Percentiles rank a stretch among this genome's conserved stretches.
phyloP scores from a whole-genome alignment of 352 stramenopile species.

The Salisapilia sapeloensis region DNA sequence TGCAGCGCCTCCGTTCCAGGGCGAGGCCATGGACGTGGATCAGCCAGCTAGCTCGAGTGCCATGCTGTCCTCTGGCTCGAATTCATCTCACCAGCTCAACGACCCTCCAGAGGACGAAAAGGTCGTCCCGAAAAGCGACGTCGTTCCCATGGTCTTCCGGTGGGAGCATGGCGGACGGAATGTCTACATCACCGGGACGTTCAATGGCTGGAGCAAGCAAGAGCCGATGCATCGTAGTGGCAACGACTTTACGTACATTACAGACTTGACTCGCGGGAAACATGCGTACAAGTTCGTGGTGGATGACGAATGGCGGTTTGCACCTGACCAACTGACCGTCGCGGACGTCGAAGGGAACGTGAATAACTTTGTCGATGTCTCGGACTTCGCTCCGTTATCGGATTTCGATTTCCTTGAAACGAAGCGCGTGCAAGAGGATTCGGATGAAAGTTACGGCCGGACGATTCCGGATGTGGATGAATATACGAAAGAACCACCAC shows the following conservation, averaged over 20 bases:
- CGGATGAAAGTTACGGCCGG: slow-evolving; percentile 89
- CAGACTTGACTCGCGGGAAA: slow-evolving; percentile 93
- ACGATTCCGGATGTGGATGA: slow-evolving; percentile 97
- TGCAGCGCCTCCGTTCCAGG: too few species aligned
- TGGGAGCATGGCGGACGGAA: slow-evolving; percentile 95
- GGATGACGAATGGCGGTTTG: slow-evolving; percentile 97
- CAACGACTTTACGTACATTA: slow-evolving; percentile 99
- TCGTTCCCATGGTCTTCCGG: slow-evolving; percentile 92
- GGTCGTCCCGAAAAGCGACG: slow-evolving; percentile 11
- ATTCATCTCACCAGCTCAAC: background rate
- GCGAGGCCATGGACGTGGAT: slow-evolving; percentile 61
- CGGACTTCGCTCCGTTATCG: slow-evolving; percentile 86
- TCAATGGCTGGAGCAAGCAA: slow-evolving; percentile 98
- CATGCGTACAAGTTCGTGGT: slow-evolving; percentile 99
- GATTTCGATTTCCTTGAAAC: slow-evolving; percentile 37
- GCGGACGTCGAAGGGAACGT: slow-evolving; percentile 97
- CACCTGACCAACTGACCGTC: slow-evolving; percentile 90
- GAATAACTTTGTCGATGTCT: slow-evolving; percentile 99
- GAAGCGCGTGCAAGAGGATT: slow-evolving; percentile 24
- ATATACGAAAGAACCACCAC: slow-evolving; percentile 98
- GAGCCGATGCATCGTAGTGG: slow-evolving; percentile 98
- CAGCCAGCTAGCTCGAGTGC: slow-evolving; percentile 13
- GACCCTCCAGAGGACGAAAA: slow-evolving; percentile 9
- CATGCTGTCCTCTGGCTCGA: slow-evolving; percentile 14
- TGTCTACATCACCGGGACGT: slow-evolving; percentile 98